Evolutionary conservation across 805 yeast genomes (phyloP), one percentile per base, ranked within the genome.

Genomic region (Priceomyces medius): DNA sequence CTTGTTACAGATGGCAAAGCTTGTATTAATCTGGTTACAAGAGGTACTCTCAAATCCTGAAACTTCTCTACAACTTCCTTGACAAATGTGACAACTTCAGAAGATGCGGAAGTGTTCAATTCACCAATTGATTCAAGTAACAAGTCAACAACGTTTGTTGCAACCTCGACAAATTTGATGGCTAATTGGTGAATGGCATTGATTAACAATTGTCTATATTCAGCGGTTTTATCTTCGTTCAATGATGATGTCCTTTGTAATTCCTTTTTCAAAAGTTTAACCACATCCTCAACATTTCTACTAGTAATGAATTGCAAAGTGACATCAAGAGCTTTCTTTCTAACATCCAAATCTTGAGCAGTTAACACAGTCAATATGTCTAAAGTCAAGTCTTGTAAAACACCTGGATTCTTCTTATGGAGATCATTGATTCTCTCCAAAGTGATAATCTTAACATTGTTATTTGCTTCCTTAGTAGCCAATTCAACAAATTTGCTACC

Each of bases 41-140:
- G 83, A 14, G 78, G 63, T 16, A 73, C 64, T 58, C 96, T 80
- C 51, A 88, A 73, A 42, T 81, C 80, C 26, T 97, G 96, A 74
- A 83, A 90, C 56, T 85, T 85, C 64, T 90, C 97, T 46, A 90
- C 85, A 34, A 90, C 96, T 63, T 91, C 97, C 62, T 93, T 91
- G 49, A 91, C 85, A 64, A 93, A 93, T n/a, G 84, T 64, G 41
- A 95, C 78, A 37, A 93, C 95, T 48, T 90, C 98, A 47, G 83
- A 76, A 7, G 98, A 97, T 4, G 96, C 87, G 38, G 80, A 64
- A 10, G 95, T 80, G 61, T 87, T 83, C 59, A 93, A 77, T 42
- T 90, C 97, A 44, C 86, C 80, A 53, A 93, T 76, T 51, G 89
- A 85, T 49, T 88, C 97, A 49, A 93, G 73, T 51, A 95, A 73